Conservation (phyloP, 1,139 yeast genomes). For the Taphrina sp. region DNA sequence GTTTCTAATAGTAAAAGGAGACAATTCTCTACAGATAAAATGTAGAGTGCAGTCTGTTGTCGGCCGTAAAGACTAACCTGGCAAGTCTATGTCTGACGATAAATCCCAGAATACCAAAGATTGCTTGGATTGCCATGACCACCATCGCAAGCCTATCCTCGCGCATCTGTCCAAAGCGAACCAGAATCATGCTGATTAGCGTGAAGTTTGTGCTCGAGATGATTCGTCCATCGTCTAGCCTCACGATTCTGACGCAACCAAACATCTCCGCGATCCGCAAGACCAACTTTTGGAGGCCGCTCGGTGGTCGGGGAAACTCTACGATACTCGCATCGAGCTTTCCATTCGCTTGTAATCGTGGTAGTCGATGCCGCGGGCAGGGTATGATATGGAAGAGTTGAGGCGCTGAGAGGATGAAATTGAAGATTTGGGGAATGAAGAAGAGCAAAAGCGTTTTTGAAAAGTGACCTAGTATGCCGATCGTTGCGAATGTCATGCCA, state of each 20-base stretch:
- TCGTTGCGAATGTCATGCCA: constrained; percentile 98
- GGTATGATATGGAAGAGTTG: constrained; percentile 82
- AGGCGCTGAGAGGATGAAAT: constrained; percentile 84
- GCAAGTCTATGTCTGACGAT: constrained; percentile 79
- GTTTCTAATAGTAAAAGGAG: neutral
- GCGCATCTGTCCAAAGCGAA: constrained; percentile 83
- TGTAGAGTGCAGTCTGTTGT: constrained; percentile 50
- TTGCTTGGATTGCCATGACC: constrained; percentile 61
- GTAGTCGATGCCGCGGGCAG: constrained; percentile 94
- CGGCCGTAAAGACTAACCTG: constrained; percentile 82
- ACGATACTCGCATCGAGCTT: constrained; percentile 74
- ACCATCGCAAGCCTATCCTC: constrained; percentile 70
- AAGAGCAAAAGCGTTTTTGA: constrained; percentile 85
- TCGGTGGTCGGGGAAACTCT: constrained; percentile 43
- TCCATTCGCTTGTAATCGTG: constrained; percentile 66
- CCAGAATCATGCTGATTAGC: constrained; percentile 73
- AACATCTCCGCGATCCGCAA: constrained; percentile 48
- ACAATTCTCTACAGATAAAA: constrained; percentile 19
- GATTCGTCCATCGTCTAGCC: constrained; percentile 43
- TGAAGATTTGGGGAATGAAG: constrained; percentile 85
- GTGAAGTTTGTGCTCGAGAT: constrained; percentile 76
- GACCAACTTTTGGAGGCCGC: constrained; percentile 43
- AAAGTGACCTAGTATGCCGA: constrained; percentile 93
- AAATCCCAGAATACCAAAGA: constrained; percentile 65
- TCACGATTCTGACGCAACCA: constrained; percentile 54